phyloP scores from a whole-genome alignment of 768 basidiomycete species.

The Lentinus tigrinus region DNA sequence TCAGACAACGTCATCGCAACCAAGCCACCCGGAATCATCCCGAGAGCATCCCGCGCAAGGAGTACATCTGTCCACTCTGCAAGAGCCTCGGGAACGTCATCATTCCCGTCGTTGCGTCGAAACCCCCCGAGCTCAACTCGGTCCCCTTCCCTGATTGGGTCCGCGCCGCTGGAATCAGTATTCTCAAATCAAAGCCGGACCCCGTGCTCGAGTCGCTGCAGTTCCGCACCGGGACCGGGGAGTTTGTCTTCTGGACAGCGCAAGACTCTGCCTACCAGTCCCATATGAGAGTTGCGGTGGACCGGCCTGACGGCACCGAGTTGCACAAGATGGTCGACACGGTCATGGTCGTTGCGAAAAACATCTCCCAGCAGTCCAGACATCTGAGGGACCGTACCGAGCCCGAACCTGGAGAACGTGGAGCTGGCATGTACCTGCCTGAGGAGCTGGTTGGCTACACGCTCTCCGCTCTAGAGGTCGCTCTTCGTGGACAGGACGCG shows the following conservation, averaged over 20 bases:
- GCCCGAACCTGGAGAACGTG: constrained; percentile 71
- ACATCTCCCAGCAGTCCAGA: constrained; percentile 80
- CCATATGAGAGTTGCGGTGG: constrained; percentile 50
- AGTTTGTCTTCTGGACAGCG: constrained; percentile 86
- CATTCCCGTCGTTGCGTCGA: constrained; percentile 69
- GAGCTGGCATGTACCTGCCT: constrained; percentile 85
- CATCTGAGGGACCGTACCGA: constrained; percentile 78
- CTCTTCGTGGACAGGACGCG: constrained; percentile 64
- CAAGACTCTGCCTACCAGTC: constrained; percentile 71
- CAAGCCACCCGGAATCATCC: constrained; percentile 94
- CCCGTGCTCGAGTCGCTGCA: constrained; percentile 69
- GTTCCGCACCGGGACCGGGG: constrained; percentile 78
- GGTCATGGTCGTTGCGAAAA: constrained; percentile 73
- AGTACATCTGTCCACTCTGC: constrained; percentile 96
- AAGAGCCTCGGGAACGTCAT: constrained; percentile 95
- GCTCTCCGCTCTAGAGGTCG: constrained; percentile 75
- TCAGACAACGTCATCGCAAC: constrained; percentile 81
- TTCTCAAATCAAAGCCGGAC: constrained; percentile 82
- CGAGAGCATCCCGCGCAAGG: constrained; percentile 88
- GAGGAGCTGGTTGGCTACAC: constrained; percentile 92
- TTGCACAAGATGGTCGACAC: constrained; percentile 84
- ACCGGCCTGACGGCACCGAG: constrained; percentile 54
- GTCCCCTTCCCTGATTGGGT: constrained; percentile 87
- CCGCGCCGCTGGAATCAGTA: constrained; percentile 83
- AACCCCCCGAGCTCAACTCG: constrained; percentile 45